phyloP scores from a whole-genome alignment of 495 filamentous ascomycete species.

The Schizothecium vesticola region DNA sequence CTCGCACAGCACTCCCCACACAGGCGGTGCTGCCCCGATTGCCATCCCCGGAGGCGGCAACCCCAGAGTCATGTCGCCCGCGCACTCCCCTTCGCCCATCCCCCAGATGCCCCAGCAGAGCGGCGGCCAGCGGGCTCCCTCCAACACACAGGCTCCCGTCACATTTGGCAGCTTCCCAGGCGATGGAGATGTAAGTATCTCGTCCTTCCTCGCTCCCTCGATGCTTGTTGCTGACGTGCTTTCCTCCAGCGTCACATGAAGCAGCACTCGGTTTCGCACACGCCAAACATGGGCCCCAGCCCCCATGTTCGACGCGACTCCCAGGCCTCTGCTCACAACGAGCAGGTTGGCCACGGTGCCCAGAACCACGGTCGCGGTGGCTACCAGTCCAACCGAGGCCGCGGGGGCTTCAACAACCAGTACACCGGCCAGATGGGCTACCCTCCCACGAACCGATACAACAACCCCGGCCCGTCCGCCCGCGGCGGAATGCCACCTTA shows the following conservation, averaged over 20 bases:
- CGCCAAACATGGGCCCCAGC: conserved; percentile 56
- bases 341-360: conserved; percentile 60
- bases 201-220: neutral
- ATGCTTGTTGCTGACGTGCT: neutral
- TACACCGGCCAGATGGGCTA: conserved; percentile 60
- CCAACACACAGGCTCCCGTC: conserved; percentile 57
- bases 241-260: conserved; percentile 50
- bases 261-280: conserved; percentile 47
- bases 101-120: conserved; percentile 75
- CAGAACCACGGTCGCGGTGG: conserved; percentile 55
- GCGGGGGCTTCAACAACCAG: conserved; percentile 50
- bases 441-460: conserved; percentile 54
- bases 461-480: conserved; percentile 47
- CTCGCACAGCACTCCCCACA: conserved; percentile 53
- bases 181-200: conserved; percentile 62
- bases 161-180: conserved; percentile 81
- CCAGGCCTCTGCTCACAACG: conserved; percentile 71
- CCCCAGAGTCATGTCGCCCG: conserved; percentile 63
- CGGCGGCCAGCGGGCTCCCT: conserved; percentile 75
- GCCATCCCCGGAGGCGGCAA: conserved; percentile 57
- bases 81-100: conserved; percentile 81
- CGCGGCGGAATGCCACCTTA: conserved; percentile 68
- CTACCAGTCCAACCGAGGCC: conserved; percentile 48
- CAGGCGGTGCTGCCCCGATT: conserved; percentile 54
- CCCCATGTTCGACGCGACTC: conserved; percentile 78